A percentile compares a stretch with the other conserved stretches of the same genome.
Evolutionary conservation across 495 filamentous ascomycete genomes (phyloP).

Genomic region (Tuber calosporum): DNA sequence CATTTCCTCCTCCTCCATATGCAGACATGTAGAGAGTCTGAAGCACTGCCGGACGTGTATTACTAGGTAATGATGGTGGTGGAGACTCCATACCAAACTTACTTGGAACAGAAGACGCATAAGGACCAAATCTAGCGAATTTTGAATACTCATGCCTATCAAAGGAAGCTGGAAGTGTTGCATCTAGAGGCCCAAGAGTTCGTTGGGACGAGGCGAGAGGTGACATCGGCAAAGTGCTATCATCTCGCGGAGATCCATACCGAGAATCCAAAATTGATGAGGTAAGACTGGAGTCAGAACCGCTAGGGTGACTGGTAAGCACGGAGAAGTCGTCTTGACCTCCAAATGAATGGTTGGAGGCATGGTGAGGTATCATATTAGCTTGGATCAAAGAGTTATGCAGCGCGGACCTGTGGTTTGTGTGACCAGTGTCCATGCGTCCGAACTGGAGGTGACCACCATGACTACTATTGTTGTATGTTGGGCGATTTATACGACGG

Average conservation of each 20-base stretch:
- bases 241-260: slow-evolving; percentile 83
- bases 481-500: slow-evolving; percentile 69
- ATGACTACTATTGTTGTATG: slow-evolving; percentile 39
- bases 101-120: slow-evolving; percentile 85
- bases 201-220: slow-evolving; percentile 61
- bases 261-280: slow-evolving; percentile 65
- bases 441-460: slow-evolving; percentile 46
- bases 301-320: slow-evolving; percentile 40
- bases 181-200: slow-evolving; percentile 57
- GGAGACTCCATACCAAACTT: slow-evolving; percentile 89
- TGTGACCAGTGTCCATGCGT: slow-evolving; percentile 39
- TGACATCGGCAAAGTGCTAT: slow-evolving; percentile 64
- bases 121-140: slow-evolving; percentile 79
- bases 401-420: slow-evolving; percentile 62
- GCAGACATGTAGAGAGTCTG: slow-evolving; percentile 76
- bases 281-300: background rate
- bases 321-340: slow-evolving; percentile 47
- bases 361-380: slow-evolving; percentile 48
- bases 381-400: slow-evolving; percentile 76
- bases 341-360: slow-evolving; percentile 42
- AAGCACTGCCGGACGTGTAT: slow-evolving; percentile 60
- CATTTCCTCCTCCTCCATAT: slow-evolving; percentile 51
- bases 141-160: slow-evolving; percentile 93
- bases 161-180: slow-evolving; percentile 87
- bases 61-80: slow-evolving; percentile 59